Evolutionary conservation across 495 filamentous ascomycete genomes (phyloP).

Genomic region (Ascobolus immersus): DNA sequence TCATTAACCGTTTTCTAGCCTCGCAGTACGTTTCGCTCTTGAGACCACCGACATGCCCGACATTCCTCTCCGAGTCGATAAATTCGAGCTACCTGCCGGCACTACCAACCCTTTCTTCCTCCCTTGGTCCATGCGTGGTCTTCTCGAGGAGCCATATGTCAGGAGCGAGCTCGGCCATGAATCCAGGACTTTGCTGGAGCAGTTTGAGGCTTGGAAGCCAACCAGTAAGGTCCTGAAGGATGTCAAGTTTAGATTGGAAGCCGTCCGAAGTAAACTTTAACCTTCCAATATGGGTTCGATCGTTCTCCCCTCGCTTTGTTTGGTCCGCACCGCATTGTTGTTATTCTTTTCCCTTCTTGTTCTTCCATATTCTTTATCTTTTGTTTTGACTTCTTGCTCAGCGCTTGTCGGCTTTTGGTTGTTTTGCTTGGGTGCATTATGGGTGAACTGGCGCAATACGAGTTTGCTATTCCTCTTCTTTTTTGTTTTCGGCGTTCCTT

Average conservation of each 20-base stretch:
- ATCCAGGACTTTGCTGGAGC: conserved; percentile 48
- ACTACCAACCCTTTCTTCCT: conserved; percentile 60
- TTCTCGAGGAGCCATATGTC: conserved; percentile 81
- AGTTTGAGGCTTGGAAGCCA: conserved; percentile 90
- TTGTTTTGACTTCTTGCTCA: too few species aligned
- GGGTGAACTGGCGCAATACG: too few species aligned
- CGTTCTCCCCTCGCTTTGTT: too few species aligned
- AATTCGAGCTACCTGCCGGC: conserved; percentile 24
- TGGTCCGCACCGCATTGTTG: too few species aligned
- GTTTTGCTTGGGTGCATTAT: too few species aligned
- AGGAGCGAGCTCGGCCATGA: conserved; percentile 51
- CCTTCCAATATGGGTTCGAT: too few species aligned
- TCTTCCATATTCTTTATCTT: too few species aligned
- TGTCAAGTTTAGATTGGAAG: conserved; percentile 86
- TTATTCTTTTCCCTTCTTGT: too few species aligned
- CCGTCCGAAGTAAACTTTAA: too few species aligned
- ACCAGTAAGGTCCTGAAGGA: conserved; percentile 72
- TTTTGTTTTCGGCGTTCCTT: too few species aligned
- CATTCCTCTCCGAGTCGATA: conserved; percentile 26
- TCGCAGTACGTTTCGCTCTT: conserved; percentile 62
- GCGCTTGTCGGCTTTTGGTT: too few species aligned
- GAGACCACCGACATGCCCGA: conserved; percentile 45
- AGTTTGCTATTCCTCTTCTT: too few species aligned
- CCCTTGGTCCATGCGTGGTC: conserved; percentile 78
- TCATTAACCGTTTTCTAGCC: conserved; percentile 21